Evolutionary conservation across 805 yeast genomes (phyloP).

Genomic region (Wickerhamiella bombiphila): DNA sequence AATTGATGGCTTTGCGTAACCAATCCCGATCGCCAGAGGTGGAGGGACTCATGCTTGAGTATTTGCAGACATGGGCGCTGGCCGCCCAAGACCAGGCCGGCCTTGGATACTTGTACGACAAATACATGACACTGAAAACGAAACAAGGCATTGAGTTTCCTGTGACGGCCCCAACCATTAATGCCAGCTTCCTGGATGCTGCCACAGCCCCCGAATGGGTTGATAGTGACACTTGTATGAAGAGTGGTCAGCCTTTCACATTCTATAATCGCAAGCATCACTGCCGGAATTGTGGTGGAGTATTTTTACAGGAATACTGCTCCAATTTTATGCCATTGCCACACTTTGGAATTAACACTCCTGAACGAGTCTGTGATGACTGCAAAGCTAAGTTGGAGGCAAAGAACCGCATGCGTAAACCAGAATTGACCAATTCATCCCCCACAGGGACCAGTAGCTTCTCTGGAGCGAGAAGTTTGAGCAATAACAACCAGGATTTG

Average conservation of each 20-base stretch:
- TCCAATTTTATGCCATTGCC: slow-evolving; percentile 56
- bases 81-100: slow-evolving; percentile 58
- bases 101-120: slow-evolving; percentile 45
- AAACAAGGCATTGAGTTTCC: slow-evolving; percentile 56
- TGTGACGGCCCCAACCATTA: slow-evolving; percentile 22
- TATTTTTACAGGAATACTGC: slow-evolving; percentile 78
- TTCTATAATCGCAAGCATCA: slow-evolving; percentile 86
- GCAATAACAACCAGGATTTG: slow-evolving; percentile 10
- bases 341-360: slow-evolving; percentile 69
- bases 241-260: slow-evolving; percentile 67
- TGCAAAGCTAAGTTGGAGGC: slow-evolving; percentile 51
- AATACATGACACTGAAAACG: slow-evolving; percentile 42
- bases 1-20: slow-evolving; percentile 34
- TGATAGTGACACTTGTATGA: slow-evolving; percentile 90
- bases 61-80: slow-evolving; percentile 64
- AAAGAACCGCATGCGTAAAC: slow-evolving; percentile 21
- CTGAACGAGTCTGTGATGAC: slow-evolving; percentile 88
- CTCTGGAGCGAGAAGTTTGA: neutral
- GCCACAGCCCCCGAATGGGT: slow-evolving; percentile 97
- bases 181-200: slow-evolving; percentile 56
- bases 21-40: slow-evolving; percentile 35
- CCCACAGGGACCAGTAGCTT: slow-evolving; percentile 15
- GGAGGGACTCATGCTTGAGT: slow-evolving; percentile 41
- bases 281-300: slow-evolving; percentile 95
- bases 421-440: slow-evolving; percentile 9